Conservation (phyloP, 2,329 filamentous ascomycete genomes). For the Phialocephala sp. region DNA sequence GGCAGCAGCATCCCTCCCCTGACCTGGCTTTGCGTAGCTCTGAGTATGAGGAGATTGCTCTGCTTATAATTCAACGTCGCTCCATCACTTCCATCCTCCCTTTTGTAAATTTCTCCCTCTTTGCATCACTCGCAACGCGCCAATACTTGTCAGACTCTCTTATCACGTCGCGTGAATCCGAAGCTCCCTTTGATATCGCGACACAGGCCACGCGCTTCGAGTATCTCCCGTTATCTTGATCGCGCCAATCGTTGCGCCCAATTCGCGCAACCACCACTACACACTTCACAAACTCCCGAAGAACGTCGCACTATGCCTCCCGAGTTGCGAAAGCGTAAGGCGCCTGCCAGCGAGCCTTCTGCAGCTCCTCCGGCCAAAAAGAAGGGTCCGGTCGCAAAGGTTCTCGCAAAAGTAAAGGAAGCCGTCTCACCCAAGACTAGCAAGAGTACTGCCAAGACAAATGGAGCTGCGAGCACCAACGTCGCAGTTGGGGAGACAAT, state of each 20-base stretch:
- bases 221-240: slow-evolving; percentile 4
- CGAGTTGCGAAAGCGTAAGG: slow-evolving; percentile 67
- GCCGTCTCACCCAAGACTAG: slow-evolving; percentile 40
- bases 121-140: slow-evolving; percentile 5
- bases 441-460: slow-evolving; percentile 41
- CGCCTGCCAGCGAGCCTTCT: slow-evolving; percentile 51
- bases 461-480: slow-evolving; percentile 35
- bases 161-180: neutral
- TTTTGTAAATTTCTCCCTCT: slow-evolving; percentile 11
- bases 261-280: slow-evolving; percentile 26
- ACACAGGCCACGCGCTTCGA: neutral
- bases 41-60: slow-evolving; percentile 35
- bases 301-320: slow-evolving; percentile 55
- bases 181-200: neutral
- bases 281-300: slow-evolving; percentile 15
- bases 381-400: slow-evolving; percentile 48
- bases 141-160: neutral
- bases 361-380: slow-evolving; percentile 56
- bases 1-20: neutral
- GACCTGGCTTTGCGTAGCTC: slow-evolving; percentile 28
- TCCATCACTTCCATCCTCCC: slow-evolving; percentile 26
- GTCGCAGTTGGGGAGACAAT: slow-evolving; percentile 61
- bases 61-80: slow-evolving; percentile 40
- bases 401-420: slow-evolving; percentile 46
- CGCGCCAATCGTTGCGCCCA: slow-evolving; percentile 33